Percentiles rank a stretch among this genome's conserved stretches.
These are phyloP conservation scores for Trifolium subterraneum DNA, from an alignment of 306 rosid species.

Conservation along the genomic window DNA sequence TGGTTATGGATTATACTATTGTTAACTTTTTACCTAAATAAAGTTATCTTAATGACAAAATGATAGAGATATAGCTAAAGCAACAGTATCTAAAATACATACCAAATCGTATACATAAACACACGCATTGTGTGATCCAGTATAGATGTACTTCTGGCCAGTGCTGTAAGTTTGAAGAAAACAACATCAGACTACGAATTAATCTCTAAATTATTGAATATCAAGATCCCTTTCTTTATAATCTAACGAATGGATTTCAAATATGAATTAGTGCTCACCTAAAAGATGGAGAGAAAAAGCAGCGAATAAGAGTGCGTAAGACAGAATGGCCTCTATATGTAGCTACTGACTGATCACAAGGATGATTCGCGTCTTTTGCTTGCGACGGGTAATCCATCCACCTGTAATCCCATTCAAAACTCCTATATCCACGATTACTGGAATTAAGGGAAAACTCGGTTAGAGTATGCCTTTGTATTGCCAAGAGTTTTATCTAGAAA, in stretches of 20 bases:
- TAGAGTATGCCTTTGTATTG: slow-evolving; percentile 12
- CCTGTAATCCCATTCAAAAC: slow-evolving; percentile 87
- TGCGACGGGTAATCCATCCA: slow-evolving; percentile 92
- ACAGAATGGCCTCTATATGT: slow-evolving; percentile 94
- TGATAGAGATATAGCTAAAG: slow-evolving; percentile 16
- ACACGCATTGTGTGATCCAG: slow-evolving; percentile 82
- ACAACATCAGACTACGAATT: neutral
- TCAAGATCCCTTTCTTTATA: neutral
- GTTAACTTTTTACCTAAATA: slow-evolving; percentile 15
- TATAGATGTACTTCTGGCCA: slow-evolving; percentile 96
- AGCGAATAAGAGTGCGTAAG: slow-evolving; percentile 86
- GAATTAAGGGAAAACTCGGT: slow-evolving; percentile 29
- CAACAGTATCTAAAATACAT: slow-evolving; percentile 40
- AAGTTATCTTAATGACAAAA: neutral
- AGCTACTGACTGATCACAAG: slow-evolving; percentile 79
- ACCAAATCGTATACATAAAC: slow-evolving; percentile 94
- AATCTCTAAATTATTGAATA: neutral
- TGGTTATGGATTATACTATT: slow-evolving; percentile 8
- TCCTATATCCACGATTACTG: slow-evolving; percentile 63
- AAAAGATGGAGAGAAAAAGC: slow-evolving; percentile 89
- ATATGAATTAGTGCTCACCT: slow-evolving; percentile 55
- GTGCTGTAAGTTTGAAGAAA: slow-evolving; percentile 70
- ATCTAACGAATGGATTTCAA: neutral
- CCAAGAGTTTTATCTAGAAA: slow-evolving; percentile 39
- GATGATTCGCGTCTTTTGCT: slow-evolving; percentile 67